A percentile compares a stretch with the other conserved stretches of the same genome.
Evolutionary conservation across 2,329 filamentous ascomycete species (phyloP).

Genomic region (Clathrospora elynae): DNA sequence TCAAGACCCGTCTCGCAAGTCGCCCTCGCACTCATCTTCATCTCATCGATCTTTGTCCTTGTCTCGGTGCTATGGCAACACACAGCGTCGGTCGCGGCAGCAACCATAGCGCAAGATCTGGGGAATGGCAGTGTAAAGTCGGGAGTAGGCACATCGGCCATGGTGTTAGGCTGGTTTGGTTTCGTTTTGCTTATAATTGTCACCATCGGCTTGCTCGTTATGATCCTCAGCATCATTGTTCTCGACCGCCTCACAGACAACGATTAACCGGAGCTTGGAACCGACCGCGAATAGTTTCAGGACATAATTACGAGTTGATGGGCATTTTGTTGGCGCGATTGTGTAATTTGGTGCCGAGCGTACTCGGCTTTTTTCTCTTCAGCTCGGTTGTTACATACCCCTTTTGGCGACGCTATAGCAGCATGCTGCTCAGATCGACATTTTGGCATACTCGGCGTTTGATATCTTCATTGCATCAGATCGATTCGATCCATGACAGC

Average conservation of each 20-base stretch:
- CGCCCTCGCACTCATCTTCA: constrained; percentile 87
- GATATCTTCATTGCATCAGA: constrained; percentile 23
- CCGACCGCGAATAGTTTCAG: constrained; percentile 3
- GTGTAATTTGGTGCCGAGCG: constrained; percentile 35
- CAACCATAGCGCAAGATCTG: constrained; percentile 89
- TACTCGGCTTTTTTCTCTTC: constrained; percentile 34
- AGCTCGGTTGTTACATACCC: constrained; percentile 39
- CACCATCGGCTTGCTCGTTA: constrained; percentile 90
- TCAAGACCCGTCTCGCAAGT: constrained; percentile 90
- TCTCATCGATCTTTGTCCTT: constrained; percentile 68
- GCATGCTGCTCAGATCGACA: constrained; percentile 33
- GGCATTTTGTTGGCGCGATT: constrained; percentile 23
- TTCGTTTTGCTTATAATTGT: constrained; percentile 93
- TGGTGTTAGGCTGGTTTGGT: constrained; percentile 97
- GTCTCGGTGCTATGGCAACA: constrained; percentile 84
- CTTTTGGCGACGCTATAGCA: constrained; percentile 32
- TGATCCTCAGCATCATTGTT: constrained; percentile 92
- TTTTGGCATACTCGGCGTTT: constrained; percentile 42
- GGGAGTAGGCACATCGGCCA: constrained; percentile 90
- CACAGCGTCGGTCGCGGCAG: constrained; percentile 93
- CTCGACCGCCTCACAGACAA: constrained; percentile 65
- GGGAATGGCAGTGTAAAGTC: constrained; percentile 86
- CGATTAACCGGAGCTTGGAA: constrained; percentile 26
- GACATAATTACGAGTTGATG: constrained; percentile 17
- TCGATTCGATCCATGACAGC: constrained; percentile 13